Percentiles rank a stretch among this genome's conserved stretches.
Evolutionary conservation across 2,329 filamentous ascomycete species (phyloP).

Genomic region (Botryosphaeria agaves): DNA sequence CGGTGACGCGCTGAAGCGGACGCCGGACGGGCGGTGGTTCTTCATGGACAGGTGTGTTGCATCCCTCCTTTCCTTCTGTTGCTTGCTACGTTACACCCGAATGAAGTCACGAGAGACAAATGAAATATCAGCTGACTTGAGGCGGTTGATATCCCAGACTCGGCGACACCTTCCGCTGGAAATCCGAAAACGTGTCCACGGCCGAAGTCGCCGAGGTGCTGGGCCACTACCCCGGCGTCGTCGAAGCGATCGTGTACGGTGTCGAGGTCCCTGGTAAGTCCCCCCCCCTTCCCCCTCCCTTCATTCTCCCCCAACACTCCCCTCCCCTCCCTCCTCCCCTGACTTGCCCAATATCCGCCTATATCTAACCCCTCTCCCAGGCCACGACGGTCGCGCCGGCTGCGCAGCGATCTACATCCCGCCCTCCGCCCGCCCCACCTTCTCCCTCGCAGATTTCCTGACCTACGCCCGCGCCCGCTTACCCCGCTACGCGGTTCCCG

Average conservation of each 20-base stretch:
- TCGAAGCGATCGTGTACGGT: constrained; percentile 31
- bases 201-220: constrained; percentile 28
- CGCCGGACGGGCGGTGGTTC: constrained; percentile 27
- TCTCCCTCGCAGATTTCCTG: constrained; percentile 44
- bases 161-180: constrained; percentile 33
- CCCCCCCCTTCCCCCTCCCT: not conserved
- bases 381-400: constrained; percentile 33
- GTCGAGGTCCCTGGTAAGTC: constrained; percentile 22
- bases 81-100: no score
- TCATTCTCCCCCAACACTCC: not conserved
- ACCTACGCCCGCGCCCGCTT: constrained; percentile 40
- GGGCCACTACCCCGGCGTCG: constrained; percentile 24
- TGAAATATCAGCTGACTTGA: no score
- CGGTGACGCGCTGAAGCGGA: constrained; percentile 27
- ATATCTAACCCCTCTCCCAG: no score
- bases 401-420: constrained; percentile 41
- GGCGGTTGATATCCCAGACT: constrained; percentile 15
- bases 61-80: no score
- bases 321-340: not conserved
- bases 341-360: no score
- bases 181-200: constrained; percentile 30
- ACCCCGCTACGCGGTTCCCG: constrained; percentile 57
- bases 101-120: no score
- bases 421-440: constrained; percentile 26
- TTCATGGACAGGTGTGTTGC: constrained; percentile 25